These are phyloP conservation scores for Punica granatum DNA, from an alignment of 345 rosid genomes.

Conservation along the genomic window DNA sequence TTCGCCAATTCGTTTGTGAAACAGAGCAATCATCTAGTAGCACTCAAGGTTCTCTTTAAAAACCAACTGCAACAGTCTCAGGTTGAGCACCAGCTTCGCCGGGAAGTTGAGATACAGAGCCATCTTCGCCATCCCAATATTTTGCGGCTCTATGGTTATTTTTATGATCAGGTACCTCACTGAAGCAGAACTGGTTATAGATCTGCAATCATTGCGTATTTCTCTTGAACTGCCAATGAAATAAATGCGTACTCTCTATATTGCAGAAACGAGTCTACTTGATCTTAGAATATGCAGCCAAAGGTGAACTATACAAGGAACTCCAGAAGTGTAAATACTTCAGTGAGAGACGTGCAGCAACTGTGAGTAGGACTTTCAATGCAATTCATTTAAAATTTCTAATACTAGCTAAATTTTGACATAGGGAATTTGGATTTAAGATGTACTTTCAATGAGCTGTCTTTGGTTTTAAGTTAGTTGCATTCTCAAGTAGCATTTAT, in stretches of 20 bases:
- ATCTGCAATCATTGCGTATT: neutral
- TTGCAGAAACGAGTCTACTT: constrained; percentile 73
- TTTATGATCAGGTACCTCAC: constrained; percentile 75
- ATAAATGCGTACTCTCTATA: no score
- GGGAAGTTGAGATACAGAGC: constrained; percentile 97
- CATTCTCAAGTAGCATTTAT: neutral
- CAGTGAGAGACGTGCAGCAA: constrained; percentile 85
- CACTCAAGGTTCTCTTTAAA: constrained; percentile 90
- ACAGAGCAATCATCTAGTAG: constrained; percentile 94
- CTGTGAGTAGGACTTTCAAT: constrained; percentile 38
- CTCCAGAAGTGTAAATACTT: constrained; percentile 86
- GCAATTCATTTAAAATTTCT: neutral
- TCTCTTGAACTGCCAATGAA: no score
- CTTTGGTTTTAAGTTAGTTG: no score
- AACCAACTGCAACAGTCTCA: constrained; percentile 93
- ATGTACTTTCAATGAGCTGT: neutral
- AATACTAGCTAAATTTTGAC: neutral
- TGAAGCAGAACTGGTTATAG: neutral
- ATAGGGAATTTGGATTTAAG: neutral
- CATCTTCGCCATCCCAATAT: constrained; percentile 92
- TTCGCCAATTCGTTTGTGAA: neutral
- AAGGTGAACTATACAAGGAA: constrained; percentile 89
- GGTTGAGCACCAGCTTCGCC: constrained; percentile 91
- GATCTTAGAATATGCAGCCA: constrained; percentile 79
- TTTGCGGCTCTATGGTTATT: constrained; percentile 85